A percentile compares a stretch with the other conserved stretches of the same genome.
Conservation (phyloP, 495 filamentous ascomycete species). For the Penicillium cataractarum region DNA sequence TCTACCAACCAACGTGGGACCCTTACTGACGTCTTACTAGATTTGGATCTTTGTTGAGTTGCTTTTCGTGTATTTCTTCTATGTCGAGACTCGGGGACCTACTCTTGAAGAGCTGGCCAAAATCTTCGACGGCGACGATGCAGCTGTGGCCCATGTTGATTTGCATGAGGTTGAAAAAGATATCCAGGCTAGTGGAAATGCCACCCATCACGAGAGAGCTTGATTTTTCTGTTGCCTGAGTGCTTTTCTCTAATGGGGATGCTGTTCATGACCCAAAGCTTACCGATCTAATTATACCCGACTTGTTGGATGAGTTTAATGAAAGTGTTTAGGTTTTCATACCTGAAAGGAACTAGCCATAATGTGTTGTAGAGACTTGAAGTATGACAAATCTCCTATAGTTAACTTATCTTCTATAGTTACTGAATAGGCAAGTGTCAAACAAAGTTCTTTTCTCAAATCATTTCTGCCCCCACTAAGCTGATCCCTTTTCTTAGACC, state of each 20-base stretch:
- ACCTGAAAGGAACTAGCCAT: background rate
- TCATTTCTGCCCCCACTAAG: slow-evolving; percentile 7
- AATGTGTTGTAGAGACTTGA: background rate
- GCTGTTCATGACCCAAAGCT: background rate
- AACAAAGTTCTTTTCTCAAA: background rate
- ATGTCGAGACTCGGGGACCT: slow-evolving; percentile 64
- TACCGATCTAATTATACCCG: slow-evolving; percentile 1
- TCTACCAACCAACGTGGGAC: background rate
- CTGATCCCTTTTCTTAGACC: slow-evolving; percentile 8
- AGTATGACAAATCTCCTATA: background rate
- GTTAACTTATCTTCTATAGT: background rate
- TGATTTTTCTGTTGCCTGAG: slow-evolving; percentile 1
- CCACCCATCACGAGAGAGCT: background rate
- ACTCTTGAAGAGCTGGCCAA: slow-evolving; percentile 66
- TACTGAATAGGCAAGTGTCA: background rate
- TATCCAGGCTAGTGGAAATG: slow-evolving; percentile 10
- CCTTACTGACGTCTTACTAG: background rate
- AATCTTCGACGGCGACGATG: slow-evolving; percentile 62
- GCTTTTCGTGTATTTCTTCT: slow-evolving; percentile 63
- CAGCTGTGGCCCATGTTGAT: slow-evolving; percentile 40
- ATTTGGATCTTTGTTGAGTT: slow-evolving; percentile 62
- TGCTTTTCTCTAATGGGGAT: background rate
- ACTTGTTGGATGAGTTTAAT: background rate
- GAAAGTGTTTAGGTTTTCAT: background rate
- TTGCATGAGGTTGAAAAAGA: slow-evolving; percentile 24